These are phyloP conservation scores for Fraxinus angustifolia DNA, from an alignment of 305 asterid genomes.

Conservation along the genomic window DNA sequence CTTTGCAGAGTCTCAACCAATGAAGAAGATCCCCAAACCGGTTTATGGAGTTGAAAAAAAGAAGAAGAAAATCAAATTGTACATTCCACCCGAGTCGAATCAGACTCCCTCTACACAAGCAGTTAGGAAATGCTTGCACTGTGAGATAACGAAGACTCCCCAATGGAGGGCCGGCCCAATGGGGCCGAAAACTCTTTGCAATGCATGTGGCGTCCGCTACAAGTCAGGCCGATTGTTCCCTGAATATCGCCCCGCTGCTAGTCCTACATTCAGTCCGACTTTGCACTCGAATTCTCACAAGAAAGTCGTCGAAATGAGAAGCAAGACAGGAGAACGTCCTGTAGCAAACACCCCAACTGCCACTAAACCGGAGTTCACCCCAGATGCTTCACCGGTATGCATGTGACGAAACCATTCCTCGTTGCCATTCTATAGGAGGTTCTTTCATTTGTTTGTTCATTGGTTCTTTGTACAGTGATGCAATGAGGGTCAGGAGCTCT, in stretches of 20 bases:
- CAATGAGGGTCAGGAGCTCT: slow-evolving; percentile 38
- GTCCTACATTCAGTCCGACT: slow-evolving; percentile 77
- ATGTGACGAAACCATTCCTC: not conserved
- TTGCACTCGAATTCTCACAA: slow-evolving; percentile 93
- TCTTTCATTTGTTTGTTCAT: slow-evolving; percentile 45
- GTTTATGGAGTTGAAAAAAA: slow-evolving; percentile 36
- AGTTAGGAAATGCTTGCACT: slow-evolving; percentile 71
- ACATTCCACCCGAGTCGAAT: slow-evolving; percentile 26
- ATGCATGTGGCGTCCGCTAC: slow-evolving; percentile 86
- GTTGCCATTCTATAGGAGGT: slow-evolving; percentile 23
- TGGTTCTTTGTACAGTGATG: slow-evolving; percentile 80
- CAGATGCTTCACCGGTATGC: slow-evolving; percentile 16
- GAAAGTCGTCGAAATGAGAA: slow-evolving; percentile 87
- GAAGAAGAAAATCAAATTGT: slow-evolving; percentile 54
- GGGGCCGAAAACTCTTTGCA: slow-evolving; percentile 87
- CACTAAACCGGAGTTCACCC: slow-evolving; percentile 29
- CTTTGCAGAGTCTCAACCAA: slow-evolving; percentile 42
- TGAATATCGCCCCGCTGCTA: slow-evolving; percentile 88
- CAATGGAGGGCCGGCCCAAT: slow-evolving; percentile 86
- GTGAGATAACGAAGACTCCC: slow-evolving; percentile 88
- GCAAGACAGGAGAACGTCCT: slow-evolving; percentile 18
- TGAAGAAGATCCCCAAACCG: slow-evolving; percentile 29
- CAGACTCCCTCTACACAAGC: slow-evolving; percentile 30
- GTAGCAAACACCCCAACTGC: not conserved
- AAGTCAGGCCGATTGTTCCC: slow-evolving; percentile 88